Evolutionary conservation across 2,329 filamentous ascomycete species (phyloP), one percentile per base, ranked within the genome.

Genomic region (Fusarium dlaminii): DNA sequence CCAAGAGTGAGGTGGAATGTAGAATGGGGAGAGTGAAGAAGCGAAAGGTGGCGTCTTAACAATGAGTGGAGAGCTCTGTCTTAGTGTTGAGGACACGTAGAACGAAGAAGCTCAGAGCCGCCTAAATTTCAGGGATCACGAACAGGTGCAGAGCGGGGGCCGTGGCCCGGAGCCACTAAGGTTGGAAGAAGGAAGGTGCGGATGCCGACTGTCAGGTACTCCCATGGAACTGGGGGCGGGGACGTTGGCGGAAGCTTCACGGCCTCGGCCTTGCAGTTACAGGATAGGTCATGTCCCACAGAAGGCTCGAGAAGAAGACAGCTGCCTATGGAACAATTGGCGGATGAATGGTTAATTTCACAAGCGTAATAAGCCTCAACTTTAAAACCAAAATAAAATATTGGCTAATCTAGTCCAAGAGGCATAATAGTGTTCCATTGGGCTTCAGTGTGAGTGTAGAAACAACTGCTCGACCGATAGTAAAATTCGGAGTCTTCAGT

Each of bases 81-180:
- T 66, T 74, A 70, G 72, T 75, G 68, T 80, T 81, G 75, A 81
- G 80, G 80, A 81, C 80, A 81, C 80, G 80, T 81, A 81, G 79
- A 79, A 59, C 24, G 57, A 78, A 80, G 78, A 79, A 70, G 68
- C 65, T 61, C 66, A 71, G 72, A 72, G 75, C 64, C 70, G 64
- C 72, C 73, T 68, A 74, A 76, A 69, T 69, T 78, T 66, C 76
- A 78, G 76, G 76, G 76, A 78, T 74, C 76, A 71, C 62, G 62
- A 69, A 67, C 59, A 58, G 68, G 76, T 69, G 70, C 70, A 66
- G 68, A 67, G 72, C 66, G 68, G 68, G 75, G 65, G 52, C 43
- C 37, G 27, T 67, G 71, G 45, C 66, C 67, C 66, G 67, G 56
- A 57, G 58, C 71, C 71, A 61, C 72, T 75, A 75, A 75, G 60